phyloP scores from a whole-genome alignment of 805 yeast species.

The Myxozyma udenii region DNA sequence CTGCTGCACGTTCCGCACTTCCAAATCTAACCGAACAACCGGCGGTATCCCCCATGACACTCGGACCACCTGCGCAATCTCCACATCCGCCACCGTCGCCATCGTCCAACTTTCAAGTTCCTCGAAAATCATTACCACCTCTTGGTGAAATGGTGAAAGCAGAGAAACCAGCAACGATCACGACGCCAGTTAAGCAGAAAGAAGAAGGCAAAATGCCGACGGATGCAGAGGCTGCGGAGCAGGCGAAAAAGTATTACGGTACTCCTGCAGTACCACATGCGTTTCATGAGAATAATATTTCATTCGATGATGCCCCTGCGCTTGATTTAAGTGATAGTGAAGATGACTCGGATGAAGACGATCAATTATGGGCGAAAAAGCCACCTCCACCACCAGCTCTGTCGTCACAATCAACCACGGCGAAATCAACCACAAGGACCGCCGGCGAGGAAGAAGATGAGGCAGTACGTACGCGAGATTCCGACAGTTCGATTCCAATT shows the following conservation, averaged over 20 bases:
- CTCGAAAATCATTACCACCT: background rate
- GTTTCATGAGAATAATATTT: slow-evolving; percentile 67
- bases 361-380: slow-evolving; percentile 58
- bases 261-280: slow-evolving; percentile 43
- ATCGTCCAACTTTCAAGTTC: background rate
- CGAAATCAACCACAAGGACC: background rate
- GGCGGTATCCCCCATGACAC: background rate
- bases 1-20: no score
- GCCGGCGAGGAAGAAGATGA: background rate
- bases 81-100: no score
- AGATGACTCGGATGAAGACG: slow-evolving; percentile 42
- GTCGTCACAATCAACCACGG: background rate
- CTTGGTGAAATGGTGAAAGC: background rate
- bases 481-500: slow-evolving; percentile 12
- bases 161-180: background rate
- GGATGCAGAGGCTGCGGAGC: background rate
- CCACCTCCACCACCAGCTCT: slow-evolving; percentile 33
- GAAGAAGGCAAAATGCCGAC: no score
- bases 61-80: no score
- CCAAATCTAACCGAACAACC: no score
- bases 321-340: slow-evolving; percentile 36
- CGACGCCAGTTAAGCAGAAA: no score
- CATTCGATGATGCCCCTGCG: slow-evolving; percentile 71
- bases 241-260: background rate
- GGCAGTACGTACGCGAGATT: background rate